Conservation (phyloP, 164 flowering plant species). For the Cinnamomum micranthum region DNA sequence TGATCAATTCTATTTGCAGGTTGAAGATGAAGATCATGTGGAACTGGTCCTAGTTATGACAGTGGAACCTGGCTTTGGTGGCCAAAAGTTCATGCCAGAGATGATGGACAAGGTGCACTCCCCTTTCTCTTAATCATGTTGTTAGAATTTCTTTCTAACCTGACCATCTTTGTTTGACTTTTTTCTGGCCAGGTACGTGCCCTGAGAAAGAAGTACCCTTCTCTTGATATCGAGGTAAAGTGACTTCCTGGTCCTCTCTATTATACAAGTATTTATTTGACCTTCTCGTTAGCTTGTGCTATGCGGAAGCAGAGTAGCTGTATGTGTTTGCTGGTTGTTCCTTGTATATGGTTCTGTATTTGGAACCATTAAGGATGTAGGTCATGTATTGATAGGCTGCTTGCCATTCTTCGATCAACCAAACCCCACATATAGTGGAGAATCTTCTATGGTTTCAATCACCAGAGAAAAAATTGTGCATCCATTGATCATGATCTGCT, state of each 20-base stretch:
- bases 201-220: constrained; percentile 78
- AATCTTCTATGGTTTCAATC: too few species aligned
- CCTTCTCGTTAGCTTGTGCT: not conserved
- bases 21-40: constrained; percentile 77
- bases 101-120: constrained; percentile 84
- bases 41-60: constrained; percentile 99
- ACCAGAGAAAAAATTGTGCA: too few species aligned
- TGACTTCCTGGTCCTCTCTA: not conserved
- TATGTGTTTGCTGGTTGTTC: not conserved
- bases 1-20: constrained; percentile 28
- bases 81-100: constrained; percentile 96
- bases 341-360: too few species aligned
- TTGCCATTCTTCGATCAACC: too few species aligned
- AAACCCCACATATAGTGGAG: too few species aligned
- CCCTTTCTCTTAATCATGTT: constrained; percentile 1
- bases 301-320: not conserved
- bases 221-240: constrained; percentile 92
- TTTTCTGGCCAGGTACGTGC: constrained; percentile 50
- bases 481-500: too few species aligned
- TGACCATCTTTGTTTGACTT: constrained; percentile 5
- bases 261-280: not conserved
- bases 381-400: too few species aligned
- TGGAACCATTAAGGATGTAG: too few species aligned
- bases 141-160: constrained; percentile 2
- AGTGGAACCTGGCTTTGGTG: constrained; percentile 99